Percentiles rank a stretch among this genome's conserved stretches.
These are phyloP conservation scores for Diplodia seriata DNA, from an alignment of 2,329 filamentous ascomycete genomes.

Conservation along the genomic window DNA sequence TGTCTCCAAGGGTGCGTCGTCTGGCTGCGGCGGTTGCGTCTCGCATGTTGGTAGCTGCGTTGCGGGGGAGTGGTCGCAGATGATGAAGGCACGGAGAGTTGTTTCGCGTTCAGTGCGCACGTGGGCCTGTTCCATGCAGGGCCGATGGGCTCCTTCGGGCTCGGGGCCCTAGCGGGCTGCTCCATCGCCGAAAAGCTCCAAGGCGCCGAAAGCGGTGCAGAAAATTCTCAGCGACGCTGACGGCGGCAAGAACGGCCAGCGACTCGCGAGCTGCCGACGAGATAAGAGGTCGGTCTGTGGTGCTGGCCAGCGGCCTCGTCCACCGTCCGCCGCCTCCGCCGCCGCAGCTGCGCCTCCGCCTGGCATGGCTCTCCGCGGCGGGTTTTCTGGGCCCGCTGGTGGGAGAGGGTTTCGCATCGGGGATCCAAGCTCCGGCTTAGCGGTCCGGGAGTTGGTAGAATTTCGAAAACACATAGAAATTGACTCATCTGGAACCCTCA, in stretches of 20 bases:
- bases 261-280: neutral
- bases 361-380: constrained; percentile 9
- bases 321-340: constrained; percentile 1
- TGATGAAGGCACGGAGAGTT: neutral
- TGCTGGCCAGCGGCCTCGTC: neutral
- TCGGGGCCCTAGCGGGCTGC: constrained; percentile 4
- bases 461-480: constrained; percentile 18
- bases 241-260: constrained; percentile 4
- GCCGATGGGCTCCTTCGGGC: neutral
- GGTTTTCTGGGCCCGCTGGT: constrained; percentile 25
- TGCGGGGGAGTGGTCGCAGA: neutral
- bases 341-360: constrained; percentile 10
- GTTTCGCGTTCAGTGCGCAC: constrained; percentile 17
- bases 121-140: constrained; percentile 18
- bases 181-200: constrained; percentile 2
- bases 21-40: neutral
- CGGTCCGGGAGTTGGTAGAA: constrained; percentile 25
- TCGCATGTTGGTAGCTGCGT: neutral
- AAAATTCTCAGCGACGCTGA: constrained; percentile 10
- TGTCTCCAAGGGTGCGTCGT: too few relatives aligned
- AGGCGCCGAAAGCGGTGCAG: constrained; percentile 24
- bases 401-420: constrained; percentile 18
- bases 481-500: constrained; percentile 26
- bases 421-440: constrained; percentile 29
- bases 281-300: neutral